Evolutionary conservation across 1,284 basidiomycete species (phyloP), one percentile per base, ranked within the genome.

Genomic region (Melampsora americana): DNA sequence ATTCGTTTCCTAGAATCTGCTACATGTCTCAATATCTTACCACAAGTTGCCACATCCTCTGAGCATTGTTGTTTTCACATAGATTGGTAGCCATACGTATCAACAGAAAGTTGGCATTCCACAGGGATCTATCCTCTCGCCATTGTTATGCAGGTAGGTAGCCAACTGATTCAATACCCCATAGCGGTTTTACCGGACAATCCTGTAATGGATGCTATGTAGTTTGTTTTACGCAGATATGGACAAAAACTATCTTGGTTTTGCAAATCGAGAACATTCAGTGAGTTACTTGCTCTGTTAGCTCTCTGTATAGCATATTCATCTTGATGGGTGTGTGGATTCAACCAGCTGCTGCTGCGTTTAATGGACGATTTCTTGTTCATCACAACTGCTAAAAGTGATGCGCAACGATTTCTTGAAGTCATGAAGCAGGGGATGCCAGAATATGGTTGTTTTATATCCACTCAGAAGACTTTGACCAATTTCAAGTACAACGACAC

Each of bases 331-430:
- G 53, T 28, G 5, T 35, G 32, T 53, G 18, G 12, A 50, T 32
- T 65, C 20, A 39, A 69, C n/a, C 79, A 95, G 92, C 81, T 90
- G 2, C 84, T 97, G 1, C 84, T 97, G 68, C 87, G 96, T 68
- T 87, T 95, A 78, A 90, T 95, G 30, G 96, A 99, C 80, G 96
- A 99, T 82, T 99, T 97, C 81, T 84, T 99, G 30, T 90, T 92
- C 79, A 85, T 99, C 71, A 93, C 93, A 3, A 90, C 92, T 1
- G 87, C 87, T 77, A 84, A 85, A 0, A 69, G 79, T 1, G 86
- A 87, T 78, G 96, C 95, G 0, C 84, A 82, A 46, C 84, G 83
- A 0, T 98, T 98, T 82, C 84, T 97, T 60, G 82, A 86, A 6
- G 86, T 86, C 78, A 96, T 99, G 92, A 50, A 23, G 26, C 0